Base-by-base conservation (phyloP, 75 land plant species). In the Pinus tabuliformis region DNA sequence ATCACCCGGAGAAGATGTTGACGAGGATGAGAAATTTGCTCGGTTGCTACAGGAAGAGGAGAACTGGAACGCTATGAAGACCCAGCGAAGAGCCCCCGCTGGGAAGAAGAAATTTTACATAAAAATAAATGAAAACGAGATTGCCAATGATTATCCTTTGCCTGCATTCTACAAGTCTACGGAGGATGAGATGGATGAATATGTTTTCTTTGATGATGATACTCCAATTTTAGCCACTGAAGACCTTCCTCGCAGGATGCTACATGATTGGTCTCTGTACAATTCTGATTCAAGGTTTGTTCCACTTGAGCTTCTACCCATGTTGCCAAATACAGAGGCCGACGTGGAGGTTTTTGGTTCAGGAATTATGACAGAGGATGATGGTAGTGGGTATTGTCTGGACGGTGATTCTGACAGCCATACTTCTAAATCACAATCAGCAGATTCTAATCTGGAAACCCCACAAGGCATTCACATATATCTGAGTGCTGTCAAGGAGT, bases 401-500 rank as follows among this genome's bases (percentile, higher is more conserved):
- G 92, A 95, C 58, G 74, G 39, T 5, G 86, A 88, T 59, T 59
- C 73, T 36, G 26, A 15, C 63, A 78, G 71, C 3, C 73, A 79
- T 56, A 74, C 85, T 60, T 60, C 62, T 21, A 49, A 49, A 49
- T 49, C 54, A 49, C 54, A 49, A 49, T 11, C 54, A 49, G 54
- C 54, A 49, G 54, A 49, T 1, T 42, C 56, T 52, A 62, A 70
- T 57, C 66, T 72, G 54, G 85, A 88, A 74, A 18, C 62, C 0
- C 21, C 22, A 6, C 22, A 18, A 60, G 97, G 97, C 12, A 83
- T 96, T 58, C 91, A 94, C 62, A 75, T 96, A 39, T 96, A 87
- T 82, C 65, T 96, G 74, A 96, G 97, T 86, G 89, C 97, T 49
- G 89, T 96, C 28, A 96, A 93, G 83, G 99, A 96, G 73, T 96